These are phyloP conservation scores for Pseudopithomyces chartarum DNA, from an alignment of 2,329 filamentous ascomycete genomes.

Conservation along the genomic window DNA sequence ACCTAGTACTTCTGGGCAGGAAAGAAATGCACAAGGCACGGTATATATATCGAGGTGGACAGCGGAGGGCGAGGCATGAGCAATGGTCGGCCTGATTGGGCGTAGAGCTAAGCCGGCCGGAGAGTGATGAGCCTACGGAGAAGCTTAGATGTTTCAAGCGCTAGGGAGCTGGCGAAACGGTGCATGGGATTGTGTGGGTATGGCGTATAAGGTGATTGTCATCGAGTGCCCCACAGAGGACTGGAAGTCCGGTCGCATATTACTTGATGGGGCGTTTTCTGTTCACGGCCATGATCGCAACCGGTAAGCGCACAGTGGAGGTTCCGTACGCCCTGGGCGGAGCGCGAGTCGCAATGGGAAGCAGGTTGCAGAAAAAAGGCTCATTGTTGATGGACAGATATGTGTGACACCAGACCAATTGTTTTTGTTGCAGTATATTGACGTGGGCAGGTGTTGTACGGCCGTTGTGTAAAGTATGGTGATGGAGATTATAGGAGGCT, in stretches of 20 bases:
- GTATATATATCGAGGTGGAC: slow-evolving; percentile 4
- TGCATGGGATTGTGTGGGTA: neutral
- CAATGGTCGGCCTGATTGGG: slow-evolving; percentile 2
- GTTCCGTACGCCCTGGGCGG: neutral
- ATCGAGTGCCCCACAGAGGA: neutral
- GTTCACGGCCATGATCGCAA: neutral
- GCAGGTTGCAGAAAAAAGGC: too few relatives aligned
- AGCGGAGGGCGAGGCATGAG: neutral
- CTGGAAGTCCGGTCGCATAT: slow-evolving; percentile 1
- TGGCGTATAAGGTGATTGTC: neutral
- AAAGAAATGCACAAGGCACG: neutral
- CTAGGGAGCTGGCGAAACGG: neutral
- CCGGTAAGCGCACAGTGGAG: neutral
- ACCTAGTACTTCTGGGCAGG: slow-evolving; percentile 1
- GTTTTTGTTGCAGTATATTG: too few relatives aligned
- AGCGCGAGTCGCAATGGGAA: neutral
- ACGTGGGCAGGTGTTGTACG: too few relatives aligned
- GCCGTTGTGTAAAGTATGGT: too few relatives aligned
- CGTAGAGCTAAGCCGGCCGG: slow-evolving; percentile 5
- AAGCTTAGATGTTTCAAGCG: slow-evolving; percentile 7
- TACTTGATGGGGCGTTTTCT: neutral
- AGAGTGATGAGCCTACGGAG: slow-evolving; percentile 4
- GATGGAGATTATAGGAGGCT: too few relatives aligned
- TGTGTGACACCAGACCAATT: too few relatives aligned
- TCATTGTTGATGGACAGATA: too few relatives aligned